These are phyloP conservation scores for Hanseniaspora guilliermondii DNA, from an alignment of 805 yeast genomes.

Conservation along the genomic window DNA sequence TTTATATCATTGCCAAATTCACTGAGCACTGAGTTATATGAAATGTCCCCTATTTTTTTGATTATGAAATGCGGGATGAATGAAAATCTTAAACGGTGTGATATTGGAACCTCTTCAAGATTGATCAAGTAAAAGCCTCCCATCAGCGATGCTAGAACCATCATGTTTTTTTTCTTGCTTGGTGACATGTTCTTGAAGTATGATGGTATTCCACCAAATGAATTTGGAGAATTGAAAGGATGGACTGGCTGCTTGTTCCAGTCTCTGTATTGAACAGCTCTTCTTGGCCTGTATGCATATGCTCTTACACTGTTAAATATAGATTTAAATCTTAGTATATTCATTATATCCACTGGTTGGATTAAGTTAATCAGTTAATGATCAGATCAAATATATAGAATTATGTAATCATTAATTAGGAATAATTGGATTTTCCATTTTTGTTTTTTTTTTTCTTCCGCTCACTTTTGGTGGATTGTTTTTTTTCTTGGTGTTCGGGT, in stretches of 20 bases:
- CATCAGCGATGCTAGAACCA: constrained; percentile 27
- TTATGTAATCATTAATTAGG: no score
- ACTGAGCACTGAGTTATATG: constrained; percentile 47
- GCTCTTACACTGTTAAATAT: background rate
- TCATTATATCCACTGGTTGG: background rate
- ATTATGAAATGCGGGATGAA: constrained; percentile 61
- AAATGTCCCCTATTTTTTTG: constrained; percentile 44
- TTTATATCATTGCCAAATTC: constrained; percentile 44
- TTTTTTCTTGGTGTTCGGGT: no score
- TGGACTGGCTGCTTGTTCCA: background rate
- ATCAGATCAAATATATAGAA: no score
- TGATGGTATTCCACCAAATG: background rate
- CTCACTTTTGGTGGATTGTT: no score
- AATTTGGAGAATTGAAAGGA: background rate
- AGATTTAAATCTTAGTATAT: background rate
- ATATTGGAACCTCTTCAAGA: constrained; percentile 69
- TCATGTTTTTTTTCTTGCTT: constrained; percentile 24
- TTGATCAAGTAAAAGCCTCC: constrained; percentile 37
- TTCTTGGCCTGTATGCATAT: background rate
- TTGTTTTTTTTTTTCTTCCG: no score
- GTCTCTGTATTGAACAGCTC: background rate
- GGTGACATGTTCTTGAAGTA: constrained; percentile 1
- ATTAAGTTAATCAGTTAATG: no score
- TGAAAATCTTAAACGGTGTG: constrained; percentile 59
- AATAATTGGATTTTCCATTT: no score